A percentile compares a stretch with the other conserved stretches of the same genome.
phyloP scores from a whole-genome alignment of 305 asterid species.

The Fraxinus greggii region DNA sequence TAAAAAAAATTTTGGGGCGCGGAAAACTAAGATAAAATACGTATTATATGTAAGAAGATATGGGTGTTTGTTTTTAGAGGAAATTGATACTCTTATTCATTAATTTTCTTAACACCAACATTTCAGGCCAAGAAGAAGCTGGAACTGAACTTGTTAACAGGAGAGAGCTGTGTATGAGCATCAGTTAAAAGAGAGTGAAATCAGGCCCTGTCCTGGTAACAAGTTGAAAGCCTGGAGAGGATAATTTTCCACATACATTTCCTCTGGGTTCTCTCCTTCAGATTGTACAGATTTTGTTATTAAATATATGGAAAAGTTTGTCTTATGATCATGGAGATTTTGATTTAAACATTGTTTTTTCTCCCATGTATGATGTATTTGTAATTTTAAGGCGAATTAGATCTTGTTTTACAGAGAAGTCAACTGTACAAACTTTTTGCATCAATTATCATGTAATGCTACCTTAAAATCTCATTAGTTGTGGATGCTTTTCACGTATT shows the following conservation, averaged over 20 bases:
- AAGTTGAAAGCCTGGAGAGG: conserved; percentile 22
- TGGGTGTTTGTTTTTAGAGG: conserved; percentile 33
- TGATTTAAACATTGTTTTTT: neutral
- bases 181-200: conserved; percentile 24
- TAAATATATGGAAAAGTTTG: conserved; percentile 14
- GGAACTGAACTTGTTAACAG: conserved; percentile 51
- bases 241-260: neutral
- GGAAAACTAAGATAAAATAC: neutral
- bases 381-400: conserved; percentile 2
- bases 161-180: conserved; percentile 25
- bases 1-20: neutral
- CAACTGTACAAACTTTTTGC: neutral
- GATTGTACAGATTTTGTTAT: conserved; percentile 31
- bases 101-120: conserved; percentile 29
- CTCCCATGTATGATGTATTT: neutral
- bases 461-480: neutral
- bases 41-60: conserved; percentile 11
- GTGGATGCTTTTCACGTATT: neutral
- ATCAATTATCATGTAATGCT: neutral
- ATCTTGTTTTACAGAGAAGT: neutral
- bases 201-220: conserved; percentile 20
- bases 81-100: conserved; percentile 41
- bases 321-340: conserved; percentile 15
- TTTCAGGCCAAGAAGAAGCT: conserved; percentile 81
- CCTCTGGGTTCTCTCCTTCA: conserved; percentile 19